Evolutionary conservation across 768 basidiomycete genomes (phyloP), one percentile per base, ranked within the genome.

Genomic region (Grammothele lineata): DNA sequence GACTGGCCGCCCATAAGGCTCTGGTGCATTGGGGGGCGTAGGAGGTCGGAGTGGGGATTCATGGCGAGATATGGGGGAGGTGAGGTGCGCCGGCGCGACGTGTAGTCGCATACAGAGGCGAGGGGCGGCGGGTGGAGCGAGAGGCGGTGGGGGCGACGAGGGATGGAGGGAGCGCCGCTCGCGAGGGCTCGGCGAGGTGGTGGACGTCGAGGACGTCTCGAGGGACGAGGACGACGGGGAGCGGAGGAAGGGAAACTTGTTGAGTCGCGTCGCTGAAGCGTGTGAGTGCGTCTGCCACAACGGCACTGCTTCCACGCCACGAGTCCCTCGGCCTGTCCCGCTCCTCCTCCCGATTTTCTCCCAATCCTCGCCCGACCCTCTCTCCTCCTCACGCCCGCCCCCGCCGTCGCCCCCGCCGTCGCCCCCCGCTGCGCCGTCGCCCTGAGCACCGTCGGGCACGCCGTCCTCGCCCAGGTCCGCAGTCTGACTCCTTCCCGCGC

Each of bases 21-120:
- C 37, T 64, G 65, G 38, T 66, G 48, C 51, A 73, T 65, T 59
- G 71, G 71, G 35, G 65, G 55, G 53, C 75, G 74, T 42, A 80
- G 54, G 67, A 80, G 68, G 55, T 80, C 73, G 52, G 61, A 63
- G 45, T 72, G 46, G 32, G 37, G 77, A 71, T 78, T 81, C 78
- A 81, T 81, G 61, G 42, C 24, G 37, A 43, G 27, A 44, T 27
- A 42, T 23, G 30, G 37, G 24, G 34, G 43, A 37, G 35, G 54
- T 47, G 53, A 41, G 45, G 40, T 48, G 39, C 38, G 48, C 40
- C 35, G 53, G 47, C 40, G 53, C 35, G 49, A 45, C 51, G 56
- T 36, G 54, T 43, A 33, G 47, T 51, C 40, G 54, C 52, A 55
- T 53, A 57, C 53, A 56, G 53, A 30, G 27, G 8, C 8, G 35